Conservation (phyloP, 2,329 filamentous ascomycete genomes). For the Pyrenochaeta sp. region DNA sequence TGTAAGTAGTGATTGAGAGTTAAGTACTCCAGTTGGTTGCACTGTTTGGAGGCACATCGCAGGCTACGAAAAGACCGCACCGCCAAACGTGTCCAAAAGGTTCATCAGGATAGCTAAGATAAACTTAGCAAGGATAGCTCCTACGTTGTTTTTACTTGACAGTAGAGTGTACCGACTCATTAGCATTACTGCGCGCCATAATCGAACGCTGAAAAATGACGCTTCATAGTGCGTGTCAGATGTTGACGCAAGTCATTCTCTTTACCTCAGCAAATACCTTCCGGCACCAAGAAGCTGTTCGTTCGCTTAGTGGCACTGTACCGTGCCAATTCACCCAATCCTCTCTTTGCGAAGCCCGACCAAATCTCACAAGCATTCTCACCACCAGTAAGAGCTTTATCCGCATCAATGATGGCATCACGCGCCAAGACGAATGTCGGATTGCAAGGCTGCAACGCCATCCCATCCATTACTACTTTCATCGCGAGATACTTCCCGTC, state of each 20-base stretch:
- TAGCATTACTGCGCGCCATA: neutral
- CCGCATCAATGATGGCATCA: constrained; percentile 65
- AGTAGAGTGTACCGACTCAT: neutral
- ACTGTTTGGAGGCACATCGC: no score
- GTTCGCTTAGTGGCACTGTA: constrained; percentile 30
- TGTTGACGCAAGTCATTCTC: neutral
- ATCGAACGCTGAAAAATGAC: neutral
- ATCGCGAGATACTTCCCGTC: constrained; percentile 63
- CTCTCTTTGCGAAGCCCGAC: constrained; percentile 65
- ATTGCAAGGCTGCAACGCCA: constrained; percentile 66
- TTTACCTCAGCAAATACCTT: constrained; percentile 19
- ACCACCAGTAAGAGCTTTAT: constrained; percentile 61
- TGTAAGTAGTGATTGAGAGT: no score
- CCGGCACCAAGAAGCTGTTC: constrained; percentile 34
- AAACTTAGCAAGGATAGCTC: no score
- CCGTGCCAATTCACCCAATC: constrained; percentile 54
- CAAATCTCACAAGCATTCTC: constrained; percentile 62
- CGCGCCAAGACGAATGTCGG: constrained; percentile 63
- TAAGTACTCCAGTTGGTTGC: no score
- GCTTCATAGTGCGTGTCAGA: neutral
- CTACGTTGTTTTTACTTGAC: no score
- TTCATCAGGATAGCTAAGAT: no score
- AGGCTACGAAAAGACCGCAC: no score
- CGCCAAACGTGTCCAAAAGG: no score
- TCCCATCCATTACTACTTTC: constrained; percentile 62